A percentile compares a stretch with the other conserved stretches of the same genome.
phyloP scores from a whole-genome alignment of 257 asterid species.

The Lavandula angustifolia region DNA sequence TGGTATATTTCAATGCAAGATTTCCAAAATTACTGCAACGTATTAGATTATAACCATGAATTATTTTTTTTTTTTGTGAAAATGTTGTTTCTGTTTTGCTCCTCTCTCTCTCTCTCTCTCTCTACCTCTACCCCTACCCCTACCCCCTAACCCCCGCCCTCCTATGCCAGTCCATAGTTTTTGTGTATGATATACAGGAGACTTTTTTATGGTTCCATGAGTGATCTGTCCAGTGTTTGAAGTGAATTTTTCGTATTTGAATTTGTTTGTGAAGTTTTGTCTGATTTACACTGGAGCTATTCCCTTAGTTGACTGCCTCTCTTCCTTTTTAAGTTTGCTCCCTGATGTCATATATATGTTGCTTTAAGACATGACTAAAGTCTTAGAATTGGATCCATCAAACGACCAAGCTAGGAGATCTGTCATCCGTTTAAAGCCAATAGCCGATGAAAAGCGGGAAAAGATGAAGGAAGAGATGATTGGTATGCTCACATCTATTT shows the following conservation, averaged over 20 bases:
- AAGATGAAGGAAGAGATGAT: conserved; percentile 99
- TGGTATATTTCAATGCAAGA: conserved; percentile 47
- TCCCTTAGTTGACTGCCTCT: conserved; percentile 9
- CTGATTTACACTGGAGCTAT: conserved; percentile 8
- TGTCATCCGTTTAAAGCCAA: conserved; percentile 73
- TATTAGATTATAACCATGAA: conserved; percentile 10
- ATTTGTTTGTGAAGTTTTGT: background rate
- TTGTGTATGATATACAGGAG: conserved; percentile 9
- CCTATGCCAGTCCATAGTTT: background rate
- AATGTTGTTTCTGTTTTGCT: too few relatives aligned
- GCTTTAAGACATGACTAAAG: conserved; percentile 69
- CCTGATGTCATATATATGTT: conserved; percentile 20
- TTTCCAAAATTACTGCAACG: conserved; percentile 16
- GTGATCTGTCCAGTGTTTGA: background rate
- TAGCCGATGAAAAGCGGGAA: conserved; percentile 95
- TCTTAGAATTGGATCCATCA: conserved; percentile 80
- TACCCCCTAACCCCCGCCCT: too few relatives aligned
- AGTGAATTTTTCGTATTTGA: conserved; percentile 17
- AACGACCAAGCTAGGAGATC: conserved; percentile 79
- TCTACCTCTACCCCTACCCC: too few relatives aligned
- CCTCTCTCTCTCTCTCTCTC: too few relatives aligned
- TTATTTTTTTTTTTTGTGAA: background rate
- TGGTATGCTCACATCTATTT: conserved; percentile 49
- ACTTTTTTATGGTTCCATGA: background rate
- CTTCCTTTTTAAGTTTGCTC: conserved; percentile 3